phyloP scores from a whole-genome alignment of 2,329 filamentous ascomycete genomes.

The Leptographium procerum region DNA sequence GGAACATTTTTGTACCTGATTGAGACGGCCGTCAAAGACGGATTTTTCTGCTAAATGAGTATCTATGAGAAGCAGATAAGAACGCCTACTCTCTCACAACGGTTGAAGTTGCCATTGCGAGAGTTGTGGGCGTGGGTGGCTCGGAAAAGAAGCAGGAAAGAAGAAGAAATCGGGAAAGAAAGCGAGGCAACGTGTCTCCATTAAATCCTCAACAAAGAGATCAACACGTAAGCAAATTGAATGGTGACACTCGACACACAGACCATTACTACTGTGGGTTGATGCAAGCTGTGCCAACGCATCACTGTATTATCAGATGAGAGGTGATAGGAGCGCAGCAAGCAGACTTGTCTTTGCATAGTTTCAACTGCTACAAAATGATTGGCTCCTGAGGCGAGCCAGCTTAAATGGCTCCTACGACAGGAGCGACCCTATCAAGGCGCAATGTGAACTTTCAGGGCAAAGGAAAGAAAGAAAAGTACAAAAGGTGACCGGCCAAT shows the following conservation, averaged over 20 bases:
- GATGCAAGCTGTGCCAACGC: slow-evolving; percentile 2
- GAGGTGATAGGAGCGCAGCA: not conserved
- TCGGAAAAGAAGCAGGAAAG: not conserved
- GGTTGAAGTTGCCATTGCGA: not conserved
- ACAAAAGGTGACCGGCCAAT: too few relatives aligned
- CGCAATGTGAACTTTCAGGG: too few relatives aligned
- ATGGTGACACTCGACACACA: slow-evolving; percentile 2
- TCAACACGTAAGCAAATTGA: not conserved
- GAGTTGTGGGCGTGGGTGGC: not conserved
- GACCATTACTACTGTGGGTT: not conserved
- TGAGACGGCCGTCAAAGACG: not conserved
- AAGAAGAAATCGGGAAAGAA: not conserved
- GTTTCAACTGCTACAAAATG: not conserved
- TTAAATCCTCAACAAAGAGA: not conserved
- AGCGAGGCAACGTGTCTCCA: not conserved
- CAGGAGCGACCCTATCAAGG: too few relatives aligned
- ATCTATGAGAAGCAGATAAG: not conserved
- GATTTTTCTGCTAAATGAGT: not conserved
- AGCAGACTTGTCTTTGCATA: too few relatives aligned
- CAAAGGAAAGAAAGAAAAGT: not conserved
- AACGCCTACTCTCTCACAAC: not conserved
- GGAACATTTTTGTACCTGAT: not conserved
- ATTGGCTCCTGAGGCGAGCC: not conserved
- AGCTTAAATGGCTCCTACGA: too few relatives aligned
- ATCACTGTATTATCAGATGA: slow-evolving; percentile 1